phyloP scores from a whole-genome alignment of 331 rosid genomes.

The Ulmus americana region DNA sequence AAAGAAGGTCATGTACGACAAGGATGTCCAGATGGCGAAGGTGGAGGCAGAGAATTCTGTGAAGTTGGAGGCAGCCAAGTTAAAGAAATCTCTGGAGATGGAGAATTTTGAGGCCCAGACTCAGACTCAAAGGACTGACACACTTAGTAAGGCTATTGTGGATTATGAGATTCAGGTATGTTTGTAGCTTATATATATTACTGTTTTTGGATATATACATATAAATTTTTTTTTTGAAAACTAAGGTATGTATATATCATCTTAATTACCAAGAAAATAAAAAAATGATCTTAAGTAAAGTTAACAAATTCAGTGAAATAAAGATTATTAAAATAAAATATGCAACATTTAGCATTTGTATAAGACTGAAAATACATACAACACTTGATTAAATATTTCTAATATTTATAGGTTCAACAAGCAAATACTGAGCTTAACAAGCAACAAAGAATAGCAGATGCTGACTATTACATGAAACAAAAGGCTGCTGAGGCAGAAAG shows the following conservation, averaged over 20 bases:
- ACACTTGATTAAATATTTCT: no score
- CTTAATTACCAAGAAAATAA: no score
- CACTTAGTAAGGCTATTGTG: conserved; percentile 43
- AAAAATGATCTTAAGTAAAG: no score
- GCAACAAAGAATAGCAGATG: conserved; percentile 43
- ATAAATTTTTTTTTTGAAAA: no score
- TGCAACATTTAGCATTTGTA: no score
- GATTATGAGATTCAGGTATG: conserved; percentile 42
- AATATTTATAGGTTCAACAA: conserved; percentile 34
- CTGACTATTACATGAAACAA: conserved; percentile 34
- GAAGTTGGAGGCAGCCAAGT: conserved; percentile 40
- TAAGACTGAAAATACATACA: no score
- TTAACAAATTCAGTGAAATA: no score
- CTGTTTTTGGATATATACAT: background rate
- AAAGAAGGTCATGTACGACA: conserved; percentile 39
- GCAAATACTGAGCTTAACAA: conserved; percentile 45
- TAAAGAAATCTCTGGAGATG: conserved; percentile 49
- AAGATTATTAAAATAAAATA: no score
- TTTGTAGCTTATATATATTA: background rate
- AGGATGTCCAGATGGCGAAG: conserved; percentile 40
- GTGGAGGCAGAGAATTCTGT: conserved; percentile 48
- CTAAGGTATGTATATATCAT: no score
- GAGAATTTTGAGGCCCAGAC: conserved; percentile 44
- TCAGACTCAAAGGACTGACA: conserved; percentile 46
- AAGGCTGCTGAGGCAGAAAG: conserved; percentile 48